Conservation (phyloP, 2,329 filamentous ascomycete species). For the Aspergillus versicolor region DNA sequence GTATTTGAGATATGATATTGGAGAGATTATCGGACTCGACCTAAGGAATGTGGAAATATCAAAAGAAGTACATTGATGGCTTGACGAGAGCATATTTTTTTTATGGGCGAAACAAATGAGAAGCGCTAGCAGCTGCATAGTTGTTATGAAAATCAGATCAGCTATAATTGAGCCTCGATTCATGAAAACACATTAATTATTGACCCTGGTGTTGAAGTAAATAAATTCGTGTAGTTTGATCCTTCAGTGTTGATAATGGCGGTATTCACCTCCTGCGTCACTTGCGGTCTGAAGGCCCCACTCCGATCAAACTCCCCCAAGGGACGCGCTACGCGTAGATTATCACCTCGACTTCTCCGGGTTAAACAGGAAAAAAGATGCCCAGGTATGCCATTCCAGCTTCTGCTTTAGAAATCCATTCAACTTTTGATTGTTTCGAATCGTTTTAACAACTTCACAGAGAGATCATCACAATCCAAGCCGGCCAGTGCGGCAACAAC, state of each 20-base stretch:
- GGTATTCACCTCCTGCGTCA: neutral
- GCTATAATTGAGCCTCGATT: neutral
- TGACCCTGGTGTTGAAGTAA: neutral
- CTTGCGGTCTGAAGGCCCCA: conserved; percentile 29
- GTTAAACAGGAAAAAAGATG: conserved; percentile 35
- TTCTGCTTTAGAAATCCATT: neutral
- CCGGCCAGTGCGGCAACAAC: conserved; percentile 99
- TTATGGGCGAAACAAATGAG: neutral
- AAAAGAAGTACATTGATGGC: neutral
- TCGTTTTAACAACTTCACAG: conserved; percentile 47
- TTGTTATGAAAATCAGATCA: neutral
- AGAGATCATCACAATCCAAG: conserved; percentile 99
- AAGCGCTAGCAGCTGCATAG: neutral
- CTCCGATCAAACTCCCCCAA: conserved; percentile 16
- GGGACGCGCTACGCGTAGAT: conserved; percentile 36
- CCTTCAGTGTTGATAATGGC: neutral
- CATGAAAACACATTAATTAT: neutral
- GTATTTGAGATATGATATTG: neutral
- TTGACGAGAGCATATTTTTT: neutral
- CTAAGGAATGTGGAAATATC: neutral
- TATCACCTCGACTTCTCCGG: conserved; percentile 27
- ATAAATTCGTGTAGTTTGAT: neutral
- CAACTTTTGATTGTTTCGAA: neutral
- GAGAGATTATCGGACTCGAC: neutral
- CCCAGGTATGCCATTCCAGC: conserved; percentile 31